Base-by-base conservation (phyloP, 2,329 filamentous ascomycete species). In the Trichoderma polysporum region DNA sequence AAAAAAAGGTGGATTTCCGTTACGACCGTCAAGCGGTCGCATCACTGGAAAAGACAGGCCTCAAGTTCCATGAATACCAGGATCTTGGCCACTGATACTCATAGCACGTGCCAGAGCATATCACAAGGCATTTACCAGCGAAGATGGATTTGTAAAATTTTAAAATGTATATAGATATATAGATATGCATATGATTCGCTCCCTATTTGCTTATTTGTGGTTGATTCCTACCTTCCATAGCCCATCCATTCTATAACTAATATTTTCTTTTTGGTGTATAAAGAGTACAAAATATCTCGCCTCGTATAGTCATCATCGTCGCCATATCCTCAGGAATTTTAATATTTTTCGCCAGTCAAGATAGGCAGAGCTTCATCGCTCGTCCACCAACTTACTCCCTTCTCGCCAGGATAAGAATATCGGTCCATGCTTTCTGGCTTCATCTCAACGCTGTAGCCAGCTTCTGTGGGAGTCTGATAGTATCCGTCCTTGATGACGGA, bases 371-470 rank as follows among this genome's bases (percentile, higher is more conserved):
- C 92, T 79, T 92, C 91, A 41, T 92, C 90, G 56, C 85, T 90
- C 79, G 82, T 89, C 93, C 93, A 97, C 92, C 92, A 97, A 75
- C 92, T 91, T 71, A 91, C 89, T 4, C 90, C 90, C 69, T 90
- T 84, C 74, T 90, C 86, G 8, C 93, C 92, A 1, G 93, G 93
- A 77, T 88, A 97, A 58, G 86, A 85, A 76, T 85, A 97, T 72
- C 79, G 79, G 70, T 93, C 91, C 92, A 97, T 95, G 77, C 91
- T 95, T 71, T 89, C 91, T 3, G 88, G 80, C 86, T 92, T 94
- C 93, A 97, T 97, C 86, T 97, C 92, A 2, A 97, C 93, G 75
- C 91, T 94, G 79, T 97, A 97, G 0, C 93, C 93, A 0, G 93
- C 85, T 76, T 93, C 89, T 70, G 82, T 89, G 0, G 94, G 93